These are phyloP conservation scores for Teratosphaeria viscida DNA, from an alignment of 2,329 filamentous ascomycete genomes.

Conservation along the genomic window DNA sequence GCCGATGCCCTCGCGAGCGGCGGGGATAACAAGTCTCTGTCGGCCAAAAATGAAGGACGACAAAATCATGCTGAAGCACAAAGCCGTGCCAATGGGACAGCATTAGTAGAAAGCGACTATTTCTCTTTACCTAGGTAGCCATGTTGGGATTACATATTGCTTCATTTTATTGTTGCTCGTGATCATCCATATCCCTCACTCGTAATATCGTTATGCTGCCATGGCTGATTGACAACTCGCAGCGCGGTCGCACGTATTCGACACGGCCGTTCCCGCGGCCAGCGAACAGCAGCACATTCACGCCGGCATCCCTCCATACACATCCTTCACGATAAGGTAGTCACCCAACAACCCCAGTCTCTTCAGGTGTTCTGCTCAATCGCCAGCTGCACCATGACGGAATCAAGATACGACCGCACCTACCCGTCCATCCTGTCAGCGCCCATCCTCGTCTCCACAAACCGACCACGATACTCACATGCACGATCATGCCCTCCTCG, in stretches of 20 bases:
- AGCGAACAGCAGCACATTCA: not conserved
- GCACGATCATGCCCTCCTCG: slow-evolving; percentile 15
- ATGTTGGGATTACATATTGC: not conserved
- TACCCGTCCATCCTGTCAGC: not conserved
- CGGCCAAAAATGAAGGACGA: not conserved
- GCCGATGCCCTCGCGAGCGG: not conserved
- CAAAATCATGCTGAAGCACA: not conserved
- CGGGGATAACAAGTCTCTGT: not conserved
- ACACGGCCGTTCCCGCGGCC: no score
- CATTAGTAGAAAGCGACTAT: not conserved
- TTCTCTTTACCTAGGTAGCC: not conserved
- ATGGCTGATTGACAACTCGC: not conserved
- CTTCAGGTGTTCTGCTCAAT: slow-evolving; percentile 11
- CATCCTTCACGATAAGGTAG: no score
- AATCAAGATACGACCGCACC: slow-evolving; percentile 18
- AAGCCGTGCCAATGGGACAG: not conserved
- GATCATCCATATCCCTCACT: not conserved
- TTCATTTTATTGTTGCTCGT: not conserved
- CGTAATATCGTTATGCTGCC: not conserved
- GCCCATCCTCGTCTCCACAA: no score
- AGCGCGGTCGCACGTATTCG: no score
- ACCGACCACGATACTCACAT: slow-evolving; percentile 6
- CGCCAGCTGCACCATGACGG: slow-evolving; percentile 17
- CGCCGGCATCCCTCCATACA: not conserved
- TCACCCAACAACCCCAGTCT: not conserved